Base-by-base conservation (phyloP, 345 rosid genomes). In the Fremontodendron californicum region DNA sequence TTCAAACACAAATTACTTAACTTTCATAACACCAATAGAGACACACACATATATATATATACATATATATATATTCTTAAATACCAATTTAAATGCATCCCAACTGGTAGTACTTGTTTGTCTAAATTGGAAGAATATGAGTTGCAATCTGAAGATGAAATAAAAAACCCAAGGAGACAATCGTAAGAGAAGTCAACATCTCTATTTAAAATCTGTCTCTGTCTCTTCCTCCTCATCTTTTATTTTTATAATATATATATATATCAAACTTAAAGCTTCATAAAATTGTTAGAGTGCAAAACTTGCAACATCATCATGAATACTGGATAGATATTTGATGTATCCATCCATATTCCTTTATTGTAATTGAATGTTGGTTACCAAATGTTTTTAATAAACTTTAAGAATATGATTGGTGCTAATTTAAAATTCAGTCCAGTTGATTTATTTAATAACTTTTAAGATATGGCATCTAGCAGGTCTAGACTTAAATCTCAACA, bases 271-370 rank as follows among this genome's bases (percentile, higher is more conserved):
- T 40, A 39, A 42, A 58, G 35, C 37, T 25, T 74, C 64, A 23
- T 57, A 12, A 16, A 15, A 57, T 23, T 15, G n/a, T 40, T 74
- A 29, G 68, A 39, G 77, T 70, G 68, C 39, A 42, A 58, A 74
- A 23, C n/a, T 16, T 15, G 77, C 67, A 39, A 42, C 40, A 74
- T 25, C 33, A 10, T 74, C 39, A 18, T 21, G 29, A 58, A 37
- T 25, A 18, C 49, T n/a, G 63, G 6, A 39, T 57, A 55, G 40
- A 71, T 71, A 72, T 71, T 71, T 37, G 31, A 7, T 46, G 15
- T 16, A 19, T 72, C 62, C 45, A 52, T 51, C 75, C 63, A 35
- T 52, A 71, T 71, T n/a, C 16, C 9, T 72, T 71, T 7, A 51
- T 13, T 73, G 2, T 55, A 15, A 73, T 62, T 46, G 1, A 46